A percentile compares a stretch with the other conserved stretches of the same genome.
These are phyloP conservation scores for Cyberlindnera maritima DNA, from an alignment of 805 yeast genomes.

Conservation along the genomic window DNA sequence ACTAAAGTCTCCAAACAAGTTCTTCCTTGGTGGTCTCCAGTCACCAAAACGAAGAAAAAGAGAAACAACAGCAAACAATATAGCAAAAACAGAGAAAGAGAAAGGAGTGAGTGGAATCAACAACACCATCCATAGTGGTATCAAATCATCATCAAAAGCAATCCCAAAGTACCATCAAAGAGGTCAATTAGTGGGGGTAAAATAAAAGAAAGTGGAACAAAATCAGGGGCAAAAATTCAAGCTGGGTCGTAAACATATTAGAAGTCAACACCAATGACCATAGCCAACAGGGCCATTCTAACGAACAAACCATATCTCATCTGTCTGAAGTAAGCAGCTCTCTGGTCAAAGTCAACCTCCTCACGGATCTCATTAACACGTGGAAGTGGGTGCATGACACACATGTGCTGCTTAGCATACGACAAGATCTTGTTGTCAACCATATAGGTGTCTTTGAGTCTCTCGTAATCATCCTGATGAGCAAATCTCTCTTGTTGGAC, in stretches of 20 bases:
- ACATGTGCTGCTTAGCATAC: conserved; percentile 97
- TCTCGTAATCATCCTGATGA: conserved; percentile 71
- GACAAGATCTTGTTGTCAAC: conserved; percentile 90
- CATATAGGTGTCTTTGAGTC: conserved; percentile 86
- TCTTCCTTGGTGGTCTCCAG: conserved; percentile 5
- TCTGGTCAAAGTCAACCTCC: conserved; percentile 98
- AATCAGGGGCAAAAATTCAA: not conserved
- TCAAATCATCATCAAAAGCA: not conserved
- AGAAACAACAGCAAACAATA: not conserved
- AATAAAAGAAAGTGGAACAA: not conserved
- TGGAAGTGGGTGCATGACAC: conserved; percentile 98
- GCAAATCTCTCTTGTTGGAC: conserved; percentile 95
- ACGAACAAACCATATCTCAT: conserved; percentile 98
- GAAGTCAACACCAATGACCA: conserved; percentile 95
- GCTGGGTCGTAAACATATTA: conserved; percentile 26
- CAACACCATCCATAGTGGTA: too few relatives aligned
- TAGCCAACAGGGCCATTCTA: conserved; percentile 97
- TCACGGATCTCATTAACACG: conserved; percentile 94
- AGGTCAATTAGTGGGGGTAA: too few relatives aligned
- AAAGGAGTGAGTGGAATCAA: not conserved
- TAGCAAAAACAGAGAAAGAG: not conserved
- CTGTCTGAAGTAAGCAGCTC: conserved; percentile 99
- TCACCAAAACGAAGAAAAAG: conserved; percentile 2
- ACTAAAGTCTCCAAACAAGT: conserved; percentile 1
- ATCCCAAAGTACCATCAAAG: too few relatives aligned